Percentiles rank a stretch among this genome's conserved stretches.
phyloP scores from a whole-genome alignment of 2,329 filamentous ascomycete genomes.

The Trichoderma endophyticum region DNA sequence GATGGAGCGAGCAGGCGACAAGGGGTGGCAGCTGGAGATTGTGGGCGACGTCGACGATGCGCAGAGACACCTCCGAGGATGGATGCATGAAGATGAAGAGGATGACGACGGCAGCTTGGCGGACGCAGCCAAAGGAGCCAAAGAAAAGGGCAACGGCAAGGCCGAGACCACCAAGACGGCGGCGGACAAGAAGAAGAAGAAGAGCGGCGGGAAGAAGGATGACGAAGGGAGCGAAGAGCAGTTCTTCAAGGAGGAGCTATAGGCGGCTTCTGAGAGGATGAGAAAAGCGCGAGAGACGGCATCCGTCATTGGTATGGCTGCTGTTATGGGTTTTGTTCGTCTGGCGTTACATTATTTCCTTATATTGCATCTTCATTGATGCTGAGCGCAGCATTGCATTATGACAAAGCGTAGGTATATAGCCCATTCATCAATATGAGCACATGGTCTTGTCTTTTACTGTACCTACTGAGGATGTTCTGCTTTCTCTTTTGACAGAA shows the following conservation, averaged over 20 bases:
- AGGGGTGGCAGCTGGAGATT: conserved; percentile 38
- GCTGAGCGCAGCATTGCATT: neutral
- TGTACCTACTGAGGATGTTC: neutral
- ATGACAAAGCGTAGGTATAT: neutral
- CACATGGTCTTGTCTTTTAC: neutral
- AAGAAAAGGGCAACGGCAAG: neutral
- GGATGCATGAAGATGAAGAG: conserved; percentile 59
- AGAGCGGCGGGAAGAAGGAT: neutral
- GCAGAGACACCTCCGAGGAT: conserved; percentile 63
- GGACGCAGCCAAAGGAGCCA: neutral
- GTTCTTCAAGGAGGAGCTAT: conserved; percentile 12
- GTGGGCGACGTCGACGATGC: conserved; percentile 62
- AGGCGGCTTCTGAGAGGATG: neutral
- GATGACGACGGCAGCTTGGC: neutral
- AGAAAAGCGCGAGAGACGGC: neutral
- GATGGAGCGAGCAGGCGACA: conserved; percentile 38
- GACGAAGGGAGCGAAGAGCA: conserved; percentile 12
- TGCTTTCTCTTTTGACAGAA: neutral
- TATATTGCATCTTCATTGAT: neutral
- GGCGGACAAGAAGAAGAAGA: neutral
- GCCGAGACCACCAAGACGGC: neutral
- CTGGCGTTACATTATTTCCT: neutral
- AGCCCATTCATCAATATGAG: neutral
- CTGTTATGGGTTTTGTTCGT: neutral
- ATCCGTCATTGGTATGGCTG: neutral